These are phyloP conservation scores for Pleurotus giganteus DNA, from an alignment of 768 basidiomycete genomes.

Conservation along the genomic window DNA sequence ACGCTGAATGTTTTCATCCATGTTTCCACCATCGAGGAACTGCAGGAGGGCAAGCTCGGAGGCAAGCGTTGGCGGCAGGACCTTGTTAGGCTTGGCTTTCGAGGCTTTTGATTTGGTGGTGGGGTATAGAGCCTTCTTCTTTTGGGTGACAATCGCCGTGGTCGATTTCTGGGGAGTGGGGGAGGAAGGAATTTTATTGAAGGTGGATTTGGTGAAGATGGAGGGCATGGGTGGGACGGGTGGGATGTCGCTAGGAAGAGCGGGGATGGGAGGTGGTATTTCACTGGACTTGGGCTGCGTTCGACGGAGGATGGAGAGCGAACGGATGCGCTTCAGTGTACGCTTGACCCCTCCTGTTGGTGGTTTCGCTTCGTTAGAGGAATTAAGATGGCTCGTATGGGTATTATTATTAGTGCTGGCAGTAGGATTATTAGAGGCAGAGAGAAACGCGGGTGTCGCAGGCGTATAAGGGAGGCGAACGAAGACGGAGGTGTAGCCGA, in stretches of 20 bases:
- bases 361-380: constrained; percentile 13
- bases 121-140: constrained; percentile 44
- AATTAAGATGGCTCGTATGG: too few species aligned
- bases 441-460: constrained; percentile 33
- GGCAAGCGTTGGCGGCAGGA: constrained; percentile 50
- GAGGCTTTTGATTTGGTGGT: constrained; percentile 16
- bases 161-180: constrained; percentile 18
- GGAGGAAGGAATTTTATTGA: constrained; percentile 20
- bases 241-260: constrained; percentile 21
- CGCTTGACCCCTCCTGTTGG: constrained; percentile 15
- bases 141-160: constrained; percentile 41
- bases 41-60: constrained; percentile 72
- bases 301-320: constrained; percentile 43
- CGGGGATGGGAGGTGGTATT: constrained; percentile 28
- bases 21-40: constrained; percentile 60
- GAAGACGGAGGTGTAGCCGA: constrained; percentile 69
- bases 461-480: constrained; percentile 56
- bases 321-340: constrained; percentile 45
- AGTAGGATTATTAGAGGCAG: constrained; percentile 17
- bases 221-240: constrained; percentile 17
- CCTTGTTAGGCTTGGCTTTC: neutral
- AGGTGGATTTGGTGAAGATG: constrained; percentile 11
- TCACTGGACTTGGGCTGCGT: constrained; percentile 29
- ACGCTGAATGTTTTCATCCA: constrained; percentile 52
- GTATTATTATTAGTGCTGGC: constrained; percentile 20